Conservation (phyloP, 2,329 filamentous ascomycete genomes). For the Uncinocarpus reesii region DNA sequence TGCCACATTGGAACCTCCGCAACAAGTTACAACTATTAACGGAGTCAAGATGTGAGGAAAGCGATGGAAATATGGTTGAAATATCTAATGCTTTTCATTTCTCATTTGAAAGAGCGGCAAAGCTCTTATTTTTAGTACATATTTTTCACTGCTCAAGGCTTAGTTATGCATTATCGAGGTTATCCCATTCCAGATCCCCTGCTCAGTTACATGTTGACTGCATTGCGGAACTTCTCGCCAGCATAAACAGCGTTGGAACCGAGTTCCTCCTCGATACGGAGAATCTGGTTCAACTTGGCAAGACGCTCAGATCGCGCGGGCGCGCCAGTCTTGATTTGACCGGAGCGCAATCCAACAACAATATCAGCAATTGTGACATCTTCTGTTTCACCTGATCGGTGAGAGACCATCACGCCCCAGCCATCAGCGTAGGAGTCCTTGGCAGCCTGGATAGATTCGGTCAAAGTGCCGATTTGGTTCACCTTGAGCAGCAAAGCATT, state of each 20-base stretch:
- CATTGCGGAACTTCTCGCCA: conserved; percentile 79
- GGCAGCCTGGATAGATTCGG: conserved; percentile 96
- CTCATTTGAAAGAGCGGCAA: neutral
- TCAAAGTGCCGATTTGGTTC: conserved; percentile 99
- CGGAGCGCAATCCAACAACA: conserved; percentile 87
- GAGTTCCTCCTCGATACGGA: conserved; percentile 98
- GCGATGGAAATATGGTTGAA: neutral
- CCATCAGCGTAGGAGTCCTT: conserved; percentile 93
- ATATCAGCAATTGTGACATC: conserved; percentile 99
- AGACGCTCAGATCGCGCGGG: conserved; percentile 94
- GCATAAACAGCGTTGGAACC: conserved; percentile 85
- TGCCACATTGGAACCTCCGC: neutral
- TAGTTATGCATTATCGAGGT: neutral
- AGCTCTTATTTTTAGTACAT: neutral
- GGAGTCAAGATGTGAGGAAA: neutral
- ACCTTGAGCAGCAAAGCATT: conserved; percentile 98
- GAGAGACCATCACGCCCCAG: conserved; percentile 99
- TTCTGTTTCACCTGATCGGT: conserved; percentile 98
- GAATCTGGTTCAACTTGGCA: conserved; percentile 99
- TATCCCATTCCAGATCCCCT: neutral
- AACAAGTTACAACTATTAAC: neutral
- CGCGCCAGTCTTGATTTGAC: conserved; percentile 98
- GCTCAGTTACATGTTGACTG: conserved; percentile 68
- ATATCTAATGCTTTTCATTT: neutral
- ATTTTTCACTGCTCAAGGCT: neutral